Evolutionary conservation across 495 filamentous ascomycete species (phyloP), one percentile per base, ranked within the genome.

Genomic region (Aspergillus nanangensis): DNA sequence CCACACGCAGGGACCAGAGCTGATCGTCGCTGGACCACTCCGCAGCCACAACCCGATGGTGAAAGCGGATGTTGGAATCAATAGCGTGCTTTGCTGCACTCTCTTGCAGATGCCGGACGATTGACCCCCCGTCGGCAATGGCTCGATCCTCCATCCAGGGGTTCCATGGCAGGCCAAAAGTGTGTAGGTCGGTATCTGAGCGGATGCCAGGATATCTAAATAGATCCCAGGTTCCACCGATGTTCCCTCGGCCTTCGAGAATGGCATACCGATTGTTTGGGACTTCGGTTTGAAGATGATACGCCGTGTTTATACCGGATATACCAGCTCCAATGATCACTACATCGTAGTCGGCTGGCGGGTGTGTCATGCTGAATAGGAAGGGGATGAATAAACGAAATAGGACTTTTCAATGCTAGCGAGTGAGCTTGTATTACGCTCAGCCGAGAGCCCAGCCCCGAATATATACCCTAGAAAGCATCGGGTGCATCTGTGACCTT

Each of bases 151-250:
- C 60, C 0, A 66, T 65, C 81, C 82, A 87, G 5, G 78, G 77
- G 13, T 71, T 56, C 79, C 80, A 85, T 17, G 72, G 51, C 46
- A 83, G 79, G 38, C 78, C 78, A 43, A 81, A 84, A 14, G 77
- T 70, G 44, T 71, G 70, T 19, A 84, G 51, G 79, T 36, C 70
- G 8, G 74, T 77, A 66, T 83, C 80, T 22, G 75, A 76, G 39
- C 79, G 72, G 27, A 78, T 64, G 3, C 81, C 80, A 11, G 81
- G 80, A 39, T 82, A 86, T 21, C 69, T 71, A 61, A 80, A 84
- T 21, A 82, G 70, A 47, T 73, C 70, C 80, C 80, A 84, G 1
- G 81, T 86, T 2, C 81, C 81, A 15, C 81, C 81, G 5, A 84
- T 66, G 2, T 53, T 56, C 40, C 61, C 52, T 15, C 80, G 71